Percentiles rank a stretch among this genome's conserved stretches.
These are phyloP conservation scores for Exophiala dermatitidis DNA, from an alignment of 2,329 filamentous ascomycete genomes.

Conservation along the genomic window DNA sequence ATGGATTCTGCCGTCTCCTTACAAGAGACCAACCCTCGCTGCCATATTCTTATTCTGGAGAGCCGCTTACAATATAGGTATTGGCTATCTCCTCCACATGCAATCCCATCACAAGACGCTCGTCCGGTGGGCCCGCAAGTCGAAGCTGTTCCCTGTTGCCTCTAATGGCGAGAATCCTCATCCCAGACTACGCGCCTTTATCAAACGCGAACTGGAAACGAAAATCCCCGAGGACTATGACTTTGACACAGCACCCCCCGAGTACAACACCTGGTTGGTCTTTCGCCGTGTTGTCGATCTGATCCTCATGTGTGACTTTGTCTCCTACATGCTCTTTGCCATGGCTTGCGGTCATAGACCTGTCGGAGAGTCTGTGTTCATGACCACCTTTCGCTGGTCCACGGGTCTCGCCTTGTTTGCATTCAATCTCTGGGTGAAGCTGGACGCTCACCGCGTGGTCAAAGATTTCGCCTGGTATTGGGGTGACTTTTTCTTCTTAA, in stretches of 20 bases:
- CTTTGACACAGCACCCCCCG: slow-evolving; percentile 85
- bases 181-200: slow-evolving; percentile 70
- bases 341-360: slow-evolving; percentile 76
- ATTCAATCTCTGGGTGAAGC: slow-evolving; percentile 98
- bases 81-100: slow-evolving; percentile 78
- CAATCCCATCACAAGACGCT: slow-evolving; percentile 86
- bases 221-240: slow-evolving; percentile 92
- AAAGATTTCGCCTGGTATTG: slow-evolving; percentile 99
- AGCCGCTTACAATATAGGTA: slow-evolving; percentile 84
- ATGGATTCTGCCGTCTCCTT: slow-evolving; percentile 60
- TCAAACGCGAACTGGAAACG: slow-evolving; percentile 85
- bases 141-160: slow-evolving; percentile 78
- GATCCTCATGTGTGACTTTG: slow-evolving; percentile 98
- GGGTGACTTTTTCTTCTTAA: slow-evolving; percentile 98
- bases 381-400: slow-evolving; percentile 69
- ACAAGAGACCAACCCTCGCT: slow-evolving; percentile 72
- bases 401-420: slow-evolving; percentile 70
- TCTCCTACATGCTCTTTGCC: slow-evolving; percentile 92
- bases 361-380: slow-evolving; percentile 58
- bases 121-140: slow-evolving; percentile 79
- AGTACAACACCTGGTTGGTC: slow-evolving; percentile 98
- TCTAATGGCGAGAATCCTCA: slow-evolving; percentile 72
- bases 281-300: slow-evolving; percentile 93
- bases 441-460: slow-evolving; percentile 94
- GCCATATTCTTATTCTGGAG: slow-evolving; percentile 86